Conservation (phyloP, 176 grass and related monocot genomes). For the Musa beccarii region DNA sequence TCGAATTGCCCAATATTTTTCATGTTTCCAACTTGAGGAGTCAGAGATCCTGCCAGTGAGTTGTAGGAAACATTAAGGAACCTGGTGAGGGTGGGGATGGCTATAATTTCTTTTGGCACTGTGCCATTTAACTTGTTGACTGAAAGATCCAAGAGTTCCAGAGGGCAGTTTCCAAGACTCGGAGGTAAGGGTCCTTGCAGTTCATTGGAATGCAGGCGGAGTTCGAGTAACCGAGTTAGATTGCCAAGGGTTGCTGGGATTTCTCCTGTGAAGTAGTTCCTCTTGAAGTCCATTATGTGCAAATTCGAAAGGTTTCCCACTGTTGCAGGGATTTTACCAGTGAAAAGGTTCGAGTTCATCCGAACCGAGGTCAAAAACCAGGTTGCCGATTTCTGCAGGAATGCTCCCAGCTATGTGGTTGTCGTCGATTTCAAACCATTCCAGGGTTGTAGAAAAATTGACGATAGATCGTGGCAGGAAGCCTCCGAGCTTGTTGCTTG, state of each 20-base stretch:
- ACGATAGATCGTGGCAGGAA: background rate
- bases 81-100: constrained; percentile 2
- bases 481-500: background rate
- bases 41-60: constrained; percentile 18
- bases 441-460: constrained; percentile 1
- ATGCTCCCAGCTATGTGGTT: constrained; percentile 18
- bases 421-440: background rate
- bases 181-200: constrained; percentile 2
- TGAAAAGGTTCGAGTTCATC: constrained; percentile 4
- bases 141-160: constrained; percentile 10
- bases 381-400: constrained; percentile 9
- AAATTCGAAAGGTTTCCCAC: background rate
- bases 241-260: constrained; percentile 4
- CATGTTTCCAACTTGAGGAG: constrained; percentile 20
- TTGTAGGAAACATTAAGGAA: constrained; percentile 8
- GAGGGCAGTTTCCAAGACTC: background rate
- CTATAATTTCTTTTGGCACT: background rate
- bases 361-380: background rate
- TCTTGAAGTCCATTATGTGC: background rate
- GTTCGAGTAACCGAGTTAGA: background rate
- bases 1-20: constrained; percentile 25
- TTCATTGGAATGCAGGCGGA: background rate
- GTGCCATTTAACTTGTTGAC: constrained; percentile 2
- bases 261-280: background rate
- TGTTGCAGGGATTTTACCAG: background rate